Conservation (phyloP, 2,329 filamentous ascomycete species). For the Fusarium sp. region DNA sequence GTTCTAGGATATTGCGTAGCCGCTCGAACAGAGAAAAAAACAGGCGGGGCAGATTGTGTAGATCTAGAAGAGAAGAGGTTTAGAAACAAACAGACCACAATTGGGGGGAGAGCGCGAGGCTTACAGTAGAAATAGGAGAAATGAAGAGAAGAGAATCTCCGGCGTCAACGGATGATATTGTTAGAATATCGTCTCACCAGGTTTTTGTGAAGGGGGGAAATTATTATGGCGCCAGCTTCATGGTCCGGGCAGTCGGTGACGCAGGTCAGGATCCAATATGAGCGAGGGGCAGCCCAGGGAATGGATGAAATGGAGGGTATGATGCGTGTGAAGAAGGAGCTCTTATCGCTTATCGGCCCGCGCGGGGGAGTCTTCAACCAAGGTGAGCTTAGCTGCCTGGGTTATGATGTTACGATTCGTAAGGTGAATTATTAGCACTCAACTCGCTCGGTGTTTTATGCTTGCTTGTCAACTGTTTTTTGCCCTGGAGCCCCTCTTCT, state of each 20-base stretch:
- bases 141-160: constrained; percentile 28
- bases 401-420: constrained; percentile 41
- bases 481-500: constrained; percentile 35
- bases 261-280: constrained; percentile 32
- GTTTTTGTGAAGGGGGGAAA: constrained; percentile 42
- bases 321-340: constrained; percentile 38
- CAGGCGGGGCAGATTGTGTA: constrained; percentile 53
- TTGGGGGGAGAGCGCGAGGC: constrained; percentile 12
- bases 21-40: constrained; percentile 46
- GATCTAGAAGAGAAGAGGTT: constrained; percentile 48
- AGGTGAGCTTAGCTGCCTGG: constrained; percentile 35
- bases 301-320: constrained; percentile 37
- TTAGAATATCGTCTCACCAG: constrained; percentile 48
- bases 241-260: constrained; percentile 45
- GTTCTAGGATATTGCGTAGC: constrained; percentile 48
- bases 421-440: constrained; percentile 41
- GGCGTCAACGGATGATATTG: constrained; percentile 41
- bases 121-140: constrained; percentile 35
- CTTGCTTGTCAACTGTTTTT: constrained; percentile 22
- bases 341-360: constrained; percentile 51
- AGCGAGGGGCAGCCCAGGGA: constrained; percentile 33
- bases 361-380: constrained; percentile 38
- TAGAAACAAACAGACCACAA: constrained; percentile 37
- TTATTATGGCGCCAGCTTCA: constrained; percentile 51
- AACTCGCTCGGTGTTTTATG: constrained; percentile 46